A percentile compares a stretch with the other conserved stretches of the same genome.
These are phyloP conservation scores for Paramecium bursaria DNA, from an alignment of 73 alveolate species.

Conservation along the genomic window DNA sequence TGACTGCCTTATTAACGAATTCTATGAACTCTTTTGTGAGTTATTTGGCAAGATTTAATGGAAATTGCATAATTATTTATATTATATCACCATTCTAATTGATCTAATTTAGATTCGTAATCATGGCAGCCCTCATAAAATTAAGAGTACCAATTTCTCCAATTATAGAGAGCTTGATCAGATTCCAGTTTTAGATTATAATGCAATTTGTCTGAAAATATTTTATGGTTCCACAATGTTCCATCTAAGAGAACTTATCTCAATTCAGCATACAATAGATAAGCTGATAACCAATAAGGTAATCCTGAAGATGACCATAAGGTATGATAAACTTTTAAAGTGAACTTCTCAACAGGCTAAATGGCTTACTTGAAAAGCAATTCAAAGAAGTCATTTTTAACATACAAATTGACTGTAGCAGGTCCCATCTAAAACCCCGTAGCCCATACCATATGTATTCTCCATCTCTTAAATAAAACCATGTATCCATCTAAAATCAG, in stretches of 20 bases:
- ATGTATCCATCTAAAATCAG: conserved; percentile 71
- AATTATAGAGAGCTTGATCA: conserved; percentile 64
- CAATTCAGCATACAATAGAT: conserved; percentile 68
- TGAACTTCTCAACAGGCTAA: conserved; percentile 69
- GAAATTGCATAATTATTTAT: conserved; percentile 11
- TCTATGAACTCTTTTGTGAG: conserved; percentile 75
- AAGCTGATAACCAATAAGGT: conserved; percentile 75
- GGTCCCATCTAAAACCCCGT: conserved; percentile 78
- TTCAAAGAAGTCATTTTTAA: conserved; percentile 73
- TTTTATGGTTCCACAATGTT: conserved; percentile 70
- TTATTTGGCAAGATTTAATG: conserved; percentile 70
- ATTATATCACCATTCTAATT: conserved; percentile 68
- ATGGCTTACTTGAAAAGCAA: conserved; percentile 58
- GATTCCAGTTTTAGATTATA: conserved; percentile 61
- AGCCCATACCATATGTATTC: conserved; percentile 67
- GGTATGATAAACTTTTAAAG: conserved; percentile 71
- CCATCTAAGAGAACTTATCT: conserved; percentile 69
- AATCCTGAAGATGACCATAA: conserved; percentile 66
- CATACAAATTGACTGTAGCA: conserved; percentile 71
- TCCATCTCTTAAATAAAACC: conserved; percentile 38
- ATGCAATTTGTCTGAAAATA: conserved; percentile 64
- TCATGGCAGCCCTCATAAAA: conserved; percentile 76
- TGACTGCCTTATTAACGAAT: conserved; percentile 76
- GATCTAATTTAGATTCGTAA: conserved; percentile 60
- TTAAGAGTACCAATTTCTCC: conserved; percentile 78